Conservation (phyloP, 148 eudicot genomes). For the Hydrangea macrophylla region DNA sequence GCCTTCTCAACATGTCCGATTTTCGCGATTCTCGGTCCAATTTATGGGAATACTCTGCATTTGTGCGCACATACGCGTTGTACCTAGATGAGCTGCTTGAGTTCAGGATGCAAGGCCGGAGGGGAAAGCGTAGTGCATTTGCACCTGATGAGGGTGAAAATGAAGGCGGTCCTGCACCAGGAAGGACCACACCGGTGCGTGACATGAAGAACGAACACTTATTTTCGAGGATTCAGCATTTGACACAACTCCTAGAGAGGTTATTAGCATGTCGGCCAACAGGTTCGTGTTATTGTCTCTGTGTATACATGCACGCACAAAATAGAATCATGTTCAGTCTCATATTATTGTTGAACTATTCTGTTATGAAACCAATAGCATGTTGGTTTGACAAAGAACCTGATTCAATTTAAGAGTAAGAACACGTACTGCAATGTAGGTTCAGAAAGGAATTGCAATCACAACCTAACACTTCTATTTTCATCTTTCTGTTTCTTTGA, state of each 20-base stretch:
- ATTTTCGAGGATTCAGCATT: slow-evolving; percentile 43
- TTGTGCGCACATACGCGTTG: slow-evolving; percentile 64
- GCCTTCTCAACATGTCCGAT: slow-evolving; percentile 76
- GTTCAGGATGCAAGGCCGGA: slow-evolving; percentile 54
- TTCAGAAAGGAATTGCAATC: too few relatives aligned
- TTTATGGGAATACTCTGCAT: slow-evolving; percentile 82
- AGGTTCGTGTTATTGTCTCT: too few relatives aligned
- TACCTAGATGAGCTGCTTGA: slow-evolving; percentile 76
- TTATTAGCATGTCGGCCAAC: slow-evolving; percentile 80
- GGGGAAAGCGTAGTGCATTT: slow-evolving; percentile 22
- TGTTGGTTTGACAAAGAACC: too few relatives aligned
- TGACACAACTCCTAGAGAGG: slow-evolving; percentile 74
- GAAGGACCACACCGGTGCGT: slow-evolving; percentile 24
- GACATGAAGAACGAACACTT: slow-evolving; percentile 42
- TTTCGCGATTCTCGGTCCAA: slow-evolving; percentile 56
- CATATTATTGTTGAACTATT: too few relatives aligned
- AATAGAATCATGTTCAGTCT: too few relatives aligned
- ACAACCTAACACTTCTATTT: not conserved
- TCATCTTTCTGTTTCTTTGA: not conserved
- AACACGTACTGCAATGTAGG: too few relatives aligned
- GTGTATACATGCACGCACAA: not conserved
- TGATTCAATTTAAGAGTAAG: too few relatives aligned
- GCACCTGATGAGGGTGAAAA: slow-evolving; percentile 24
- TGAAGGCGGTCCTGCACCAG: slow-evolving; percentile 6
- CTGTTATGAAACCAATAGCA: too few relatives aligned